Evolutionary conservation across 257 asterid genomes (phyloP), one percentile per base, ranked within the genome.

Genomic region (Osmanthus fragrans): DNA sequence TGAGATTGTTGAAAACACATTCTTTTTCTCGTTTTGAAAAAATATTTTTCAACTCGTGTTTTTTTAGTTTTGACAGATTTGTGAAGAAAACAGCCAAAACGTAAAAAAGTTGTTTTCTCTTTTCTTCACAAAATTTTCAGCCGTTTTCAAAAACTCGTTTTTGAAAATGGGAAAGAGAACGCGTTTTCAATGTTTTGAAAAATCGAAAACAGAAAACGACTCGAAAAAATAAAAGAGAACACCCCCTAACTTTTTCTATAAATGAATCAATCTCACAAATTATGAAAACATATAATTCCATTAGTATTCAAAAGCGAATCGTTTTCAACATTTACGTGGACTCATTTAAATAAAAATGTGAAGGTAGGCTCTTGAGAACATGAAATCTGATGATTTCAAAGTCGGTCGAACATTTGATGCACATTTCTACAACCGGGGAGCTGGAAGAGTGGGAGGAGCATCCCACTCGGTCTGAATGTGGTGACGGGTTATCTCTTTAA

Each of bases 381-480:
- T 65, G 58, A 27, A 58, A 77, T 71, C 49, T 32, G 72, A 74
- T 60, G 75, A 51, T 75, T 78, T 71, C 65, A 15, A 47, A 39
- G 39, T 42, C 70, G 19, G 23, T 76, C 73, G 16, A 45, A 5
- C 27, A 27, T 39, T 54, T 40, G 40, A 75, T 39, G 77, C 74
- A 71, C 73, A 37, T 45, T 72, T 79, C 89, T 85, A 94, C 78
- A 94, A 73, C 92, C 88, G 85, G 70, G 97, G 76, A 7, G 91
- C 83, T 0, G 88, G 91, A 71, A 88, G 90, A 36, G 74, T 65
- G 56, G 60, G 85, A 0, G 94, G 92, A 7, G 92, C 83, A 37
- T 94, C 98, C 97, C 98, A 92, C 13, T 89, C 91, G 5, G 99
- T 85, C 71, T 39, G 67, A 56, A 94, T 89, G 92, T 94, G 98